Evolutionary conservation across 2,329 filamentous ascomycete genomes (phyloP).

Genomic region (Pseudogymnoascus sp.): DNA sequence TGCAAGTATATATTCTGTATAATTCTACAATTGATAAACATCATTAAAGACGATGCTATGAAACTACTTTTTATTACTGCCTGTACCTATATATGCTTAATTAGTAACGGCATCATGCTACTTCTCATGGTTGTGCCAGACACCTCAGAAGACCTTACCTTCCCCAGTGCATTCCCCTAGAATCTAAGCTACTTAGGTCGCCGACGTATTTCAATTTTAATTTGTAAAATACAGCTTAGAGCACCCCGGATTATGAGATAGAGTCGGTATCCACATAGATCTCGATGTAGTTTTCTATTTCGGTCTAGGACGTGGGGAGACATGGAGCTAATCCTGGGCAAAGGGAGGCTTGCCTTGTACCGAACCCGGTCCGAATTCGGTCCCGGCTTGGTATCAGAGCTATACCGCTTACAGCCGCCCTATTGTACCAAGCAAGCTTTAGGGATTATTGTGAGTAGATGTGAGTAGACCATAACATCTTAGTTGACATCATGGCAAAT

Average conservation of each 20-base stretch:
- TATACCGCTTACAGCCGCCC: background rate
- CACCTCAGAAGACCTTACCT: background rate
- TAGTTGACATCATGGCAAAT: background rate
- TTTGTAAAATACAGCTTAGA: background rate
- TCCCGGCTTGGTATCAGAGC: background rate
- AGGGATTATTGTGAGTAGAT: background rate
- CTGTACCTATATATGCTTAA: background rate
- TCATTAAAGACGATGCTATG: background rate
- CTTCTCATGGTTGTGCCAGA: background rate
- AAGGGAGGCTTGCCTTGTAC: background rate
- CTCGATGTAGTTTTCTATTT: background rate
- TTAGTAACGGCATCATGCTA: background rate
- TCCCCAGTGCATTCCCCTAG: background rate
- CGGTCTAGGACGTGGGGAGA: background rate
- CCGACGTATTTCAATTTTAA: background rate
- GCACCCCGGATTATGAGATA: background rate
- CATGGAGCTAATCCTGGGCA: background rate
- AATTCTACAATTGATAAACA: background rate
- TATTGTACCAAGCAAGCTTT: background rate
- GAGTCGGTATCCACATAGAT: background rate
- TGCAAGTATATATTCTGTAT: background rate
- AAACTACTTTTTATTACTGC: background rate
- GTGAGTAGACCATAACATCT: background rate
- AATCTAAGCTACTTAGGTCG: background rate
- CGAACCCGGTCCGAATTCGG: background rate